Evolutionary conservation across 2,329 filamentous ascomycete species (phyloP).

Genomic region (Alternaria hordeiaustralica): DNA sequence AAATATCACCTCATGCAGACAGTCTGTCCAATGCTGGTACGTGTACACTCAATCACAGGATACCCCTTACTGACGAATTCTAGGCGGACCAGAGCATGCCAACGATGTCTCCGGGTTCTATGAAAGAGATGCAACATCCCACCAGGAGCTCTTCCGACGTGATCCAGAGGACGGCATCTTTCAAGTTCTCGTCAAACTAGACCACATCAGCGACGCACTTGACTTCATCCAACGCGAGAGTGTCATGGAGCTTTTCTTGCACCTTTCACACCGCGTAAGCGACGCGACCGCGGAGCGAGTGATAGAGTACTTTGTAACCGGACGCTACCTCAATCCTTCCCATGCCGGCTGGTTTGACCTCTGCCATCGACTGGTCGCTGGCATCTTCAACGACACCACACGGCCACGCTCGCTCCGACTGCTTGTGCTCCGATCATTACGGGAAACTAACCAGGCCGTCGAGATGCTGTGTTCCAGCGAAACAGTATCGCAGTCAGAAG

Average conservation of each 20-base stretch:
- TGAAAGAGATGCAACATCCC: slow-evolving; percentile 7
- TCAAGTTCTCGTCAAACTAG: slow-evolving; percentile 37
- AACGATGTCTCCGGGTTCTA: slow-evolving; percentile 25
- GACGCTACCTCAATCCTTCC: slow-evolving; percentile 74
- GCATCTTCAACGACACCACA: slow-evolving; percentile 67
- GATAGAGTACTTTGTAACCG: slow-evolving; percentile 71
- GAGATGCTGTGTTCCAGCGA: slow-evolving; percentile 65
- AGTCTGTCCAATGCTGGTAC: slow-evolving; percentile 14
- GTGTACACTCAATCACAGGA: neutral
- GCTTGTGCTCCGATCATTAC: slow-evolving; percentile 65
- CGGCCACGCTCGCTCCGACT: slow-evolving; percentile 69
- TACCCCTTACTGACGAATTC: slow-evolving; percentile 2
- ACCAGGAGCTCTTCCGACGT: slow-evolving; percentile 18
- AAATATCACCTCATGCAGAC: slow-evolving; percentile 11
- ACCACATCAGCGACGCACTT: slow-evolving; percentile 37
- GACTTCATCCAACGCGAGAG: slow-evolving; percentile 70
- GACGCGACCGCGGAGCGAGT: slow-evolving; percentile 70
- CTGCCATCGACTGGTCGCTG: slow-evolving; percentile 64
- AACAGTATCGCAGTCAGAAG: slow-evolving; percentile 64
- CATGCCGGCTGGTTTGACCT: slow-evolving; percentile 72
- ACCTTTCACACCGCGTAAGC: slow-evolving; percentile 66
- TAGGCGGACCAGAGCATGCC: slow-evolving; percentile 15
- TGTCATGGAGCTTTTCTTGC: slow-evolving; percentile 71
- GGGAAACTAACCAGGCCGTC: slow-evolving; percentile 57
- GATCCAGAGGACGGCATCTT: slow-evolving; percentile 33